Evolutionary conservation across 2,329 filamentous ascomycete genomes (phyloP).

Genomic region (Geosmithia flava): DNA sequence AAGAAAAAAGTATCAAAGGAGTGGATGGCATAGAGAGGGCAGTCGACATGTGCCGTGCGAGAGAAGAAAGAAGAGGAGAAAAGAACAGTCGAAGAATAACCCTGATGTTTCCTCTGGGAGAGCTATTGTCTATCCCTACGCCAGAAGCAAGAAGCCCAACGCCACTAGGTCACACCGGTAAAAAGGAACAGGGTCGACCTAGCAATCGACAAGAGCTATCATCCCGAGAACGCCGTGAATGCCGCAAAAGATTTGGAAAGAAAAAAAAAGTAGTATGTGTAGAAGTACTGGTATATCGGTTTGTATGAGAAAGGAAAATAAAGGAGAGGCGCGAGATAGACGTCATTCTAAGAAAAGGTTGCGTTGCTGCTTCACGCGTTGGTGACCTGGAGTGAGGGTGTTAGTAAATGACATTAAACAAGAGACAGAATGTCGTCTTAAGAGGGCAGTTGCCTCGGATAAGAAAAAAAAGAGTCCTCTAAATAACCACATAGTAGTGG

Average conservation of each 20-base stretch:
- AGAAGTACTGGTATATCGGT: constrained; percentile 6
- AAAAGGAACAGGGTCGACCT: constrained; percentile 11
- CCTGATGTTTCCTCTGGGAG: neutral
- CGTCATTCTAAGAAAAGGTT: neutral
- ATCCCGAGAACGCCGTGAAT: constrained; percentile 30
- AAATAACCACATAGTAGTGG: too few species aligned
- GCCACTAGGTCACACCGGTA: constrained; percentile 18
- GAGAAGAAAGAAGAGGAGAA: neutral
- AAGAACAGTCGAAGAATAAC: neutral
- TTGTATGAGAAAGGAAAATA: constrained; percentile 5
- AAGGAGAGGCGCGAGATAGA: neutral
- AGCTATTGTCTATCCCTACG: constrained; percentile 20
- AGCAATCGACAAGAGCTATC: constrained; percentile 23
- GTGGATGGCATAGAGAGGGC: too few species aligned
- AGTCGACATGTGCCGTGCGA: too few species aligned
- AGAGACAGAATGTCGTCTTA: neutral
- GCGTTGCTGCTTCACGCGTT: constrained; percentile 35
- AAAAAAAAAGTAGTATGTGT: constrained; percentile 1
- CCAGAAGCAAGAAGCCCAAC: constrained; percentile 19
- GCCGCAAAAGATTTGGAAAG: constrained; percentile 10
- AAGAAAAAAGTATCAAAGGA: too few species aligned
- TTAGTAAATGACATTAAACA: constrained; percentile 6
- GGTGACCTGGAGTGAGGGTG: constrained; percentile 31
- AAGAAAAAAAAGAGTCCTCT: too few species aligned
- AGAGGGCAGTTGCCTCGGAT: too few species aligned